Evolutionary conservation across 2,329 filamentous ascomycete genomes (phyloP), one percentile per base, ranked within the genome.

Genomic region (Cladorrhinum sp.): DNA sequence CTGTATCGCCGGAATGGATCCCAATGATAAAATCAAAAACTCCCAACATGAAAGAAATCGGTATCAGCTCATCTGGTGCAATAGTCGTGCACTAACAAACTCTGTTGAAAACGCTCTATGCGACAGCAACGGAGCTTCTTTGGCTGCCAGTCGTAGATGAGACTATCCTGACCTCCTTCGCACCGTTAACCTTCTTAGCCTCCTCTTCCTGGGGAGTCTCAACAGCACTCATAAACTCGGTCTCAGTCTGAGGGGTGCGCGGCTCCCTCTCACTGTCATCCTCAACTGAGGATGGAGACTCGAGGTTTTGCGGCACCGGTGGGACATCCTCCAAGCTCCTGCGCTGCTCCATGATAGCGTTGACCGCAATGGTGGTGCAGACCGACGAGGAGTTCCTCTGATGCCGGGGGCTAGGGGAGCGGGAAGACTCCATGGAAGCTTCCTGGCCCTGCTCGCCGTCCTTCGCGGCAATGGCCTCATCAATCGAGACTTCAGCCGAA

Each of bases 231-330:
- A 67, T 25, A 49, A 65, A 59, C 13, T 64, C 66, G n/a, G 52
- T 62, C 22, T 66, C 65, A 25, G 64, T 65, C 61, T 63, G 63
- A 12, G 69, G 69, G 13, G 69, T 71, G n/a, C 45, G 68, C 2
- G 69, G 69, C 55, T 71, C 69, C 12, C 60, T 63, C 13, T 68
- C 67, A 3, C 62, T 67, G 6, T 67, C 69, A 10, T 69, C 69
- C 5, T 70, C 69, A 1, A 65, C 64, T 0, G 68, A 70, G 0
- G 69, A 71, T 8, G 62, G 62, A 6, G 62, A 62, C 6, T 65
- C 68, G 7, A 60, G 59, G 3, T 59, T 64, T 22, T 64, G 66
- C 13, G 66, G 63, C 3, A 66, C 64, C 13, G 64, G 62, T 10
- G 69, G 64, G 3, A 63, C 59, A 10, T 50, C 62, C 58, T 20